Percentiles rank a stretch among this genome's conserved stretches.
Conservation (phyloP, 352 stramenopile species). For the Thalassiosira ordinaria region DNA sequence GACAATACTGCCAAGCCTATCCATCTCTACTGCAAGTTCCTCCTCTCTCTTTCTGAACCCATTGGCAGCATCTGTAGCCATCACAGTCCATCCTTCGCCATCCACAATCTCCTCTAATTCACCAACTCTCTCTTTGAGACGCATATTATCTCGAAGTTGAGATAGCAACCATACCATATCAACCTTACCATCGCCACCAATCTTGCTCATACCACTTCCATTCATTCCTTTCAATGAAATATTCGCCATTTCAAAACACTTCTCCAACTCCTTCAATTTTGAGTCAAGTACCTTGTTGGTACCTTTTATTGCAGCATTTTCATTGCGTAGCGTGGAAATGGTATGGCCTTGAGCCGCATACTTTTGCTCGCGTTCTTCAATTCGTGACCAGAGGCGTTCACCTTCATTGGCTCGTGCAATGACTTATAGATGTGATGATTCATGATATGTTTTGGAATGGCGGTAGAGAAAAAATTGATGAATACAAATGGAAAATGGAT, state of each 20-base stretch:
- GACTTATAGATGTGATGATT: background rate
- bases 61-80: slow-evolving; percentile 21
- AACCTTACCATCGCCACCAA: slow-evolving; percentile 34
- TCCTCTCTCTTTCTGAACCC: slow-evolving; percentile 39
- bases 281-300: slow-evolving; percentile 24
- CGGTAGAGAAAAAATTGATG: too few relatives aligned
- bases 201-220: too few relatives aligned
- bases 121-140: slow-evolving; percentile 45
- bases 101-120: slow-evolving; percentile 48
- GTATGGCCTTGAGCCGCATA: slow-evolving; percentile 14
- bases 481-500: too few relatives aligned
- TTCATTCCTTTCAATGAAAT: too few relatives aligned
- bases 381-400: slow-evolving; percentile 40
- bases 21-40: slow-evolving; percentile 21
- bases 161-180: slow-evolving; percentile 42
- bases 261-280: slow-evolving; percentile 30
- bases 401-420: slow-evolving; percentile 25
- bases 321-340: slow-evolving; percentile 18
- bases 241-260: slow-evolving; percentile 31
- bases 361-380: slow-evolving; percentile 48
- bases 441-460: background rate
- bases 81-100: slow-evolving; percentile 32
- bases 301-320: slow-evolving; percentile 29
- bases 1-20: slow-evolving; percentile 32
- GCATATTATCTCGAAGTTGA: slow-evolving; percentile 42